Evolutionary conservation across 768 basidiomycete genomes (phyloP).

Genomic region (Boletus reticuloceps): DNA sequence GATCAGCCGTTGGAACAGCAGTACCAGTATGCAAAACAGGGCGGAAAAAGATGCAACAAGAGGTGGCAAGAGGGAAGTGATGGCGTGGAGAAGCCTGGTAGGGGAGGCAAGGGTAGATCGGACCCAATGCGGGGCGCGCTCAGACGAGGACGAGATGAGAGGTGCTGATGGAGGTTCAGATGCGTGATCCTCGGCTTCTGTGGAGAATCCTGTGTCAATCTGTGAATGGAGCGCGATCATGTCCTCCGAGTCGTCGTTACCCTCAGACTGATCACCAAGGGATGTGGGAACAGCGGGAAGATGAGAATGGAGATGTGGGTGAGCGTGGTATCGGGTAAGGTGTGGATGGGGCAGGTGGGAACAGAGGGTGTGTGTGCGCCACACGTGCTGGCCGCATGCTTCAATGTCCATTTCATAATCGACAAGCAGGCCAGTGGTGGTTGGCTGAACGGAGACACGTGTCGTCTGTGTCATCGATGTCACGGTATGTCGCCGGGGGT

Average conservation of each 20-base stretch:
- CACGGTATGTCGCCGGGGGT: not conserved
- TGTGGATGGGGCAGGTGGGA: not conserved
- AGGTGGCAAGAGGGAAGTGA: slow-evolving; percentile 60
- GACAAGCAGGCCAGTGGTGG: slow-evolving; percentile 2
- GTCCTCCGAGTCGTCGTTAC: slow-evolving; percentile 22
- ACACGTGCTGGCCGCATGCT: no score
- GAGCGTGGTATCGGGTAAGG: not conserved
- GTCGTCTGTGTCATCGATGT: not conserved
- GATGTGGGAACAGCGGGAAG: slow-evolving; percentile 23
- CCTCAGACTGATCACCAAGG: slow-evolving; percentile 26
- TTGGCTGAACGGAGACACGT: not conserved
- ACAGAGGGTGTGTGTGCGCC: not conserved
- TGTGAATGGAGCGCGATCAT: slow-evolving; percentile 10
- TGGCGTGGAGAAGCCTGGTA: not conserved
- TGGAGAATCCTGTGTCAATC: slow-evolving; percentile 9
- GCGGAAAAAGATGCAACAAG: no score
- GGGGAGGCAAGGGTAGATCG: not conserved
- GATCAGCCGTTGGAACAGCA: no score
- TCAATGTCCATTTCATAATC: slow-evolving; percentile 5
- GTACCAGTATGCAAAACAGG: no score
- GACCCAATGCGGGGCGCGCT: slow-evolving; percentile 1
- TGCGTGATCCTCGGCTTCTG: slow-evolving; percentile 8
- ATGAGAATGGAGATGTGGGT: slow-evolving; percentile 4
- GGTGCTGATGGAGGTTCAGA: not conserved
- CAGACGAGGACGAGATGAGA: not conserved